Conservation (phyloP, 1,284 basidiomycete genomes). For the Malassezia japonica region DNA sequence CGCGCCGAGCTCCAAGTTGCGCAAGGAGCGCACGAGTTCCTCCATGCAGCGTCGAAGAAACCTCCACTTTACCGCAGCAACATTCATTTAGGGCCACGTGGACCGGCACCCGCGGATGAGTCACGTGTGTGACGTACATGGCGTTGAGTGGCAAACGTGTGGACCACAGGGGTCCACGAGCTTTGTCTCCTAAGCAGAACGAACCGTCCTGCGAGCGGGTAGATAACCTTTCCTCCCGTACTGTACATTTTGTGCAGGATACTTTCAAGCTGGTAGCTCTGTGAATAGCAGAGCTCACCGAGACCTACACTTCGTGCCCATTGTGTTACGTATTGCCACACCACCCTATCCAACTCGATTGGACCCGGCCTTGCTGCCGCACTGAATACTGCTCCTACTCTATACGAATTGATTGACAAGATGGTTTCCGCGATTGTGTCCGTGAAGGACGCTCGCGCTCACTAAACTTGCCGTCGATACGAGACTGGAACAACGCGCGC, state of each 20-base stretch:
- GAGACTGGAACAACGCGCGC: no score
- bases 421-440: neutral
- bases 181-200: no score
- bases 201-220: no score
- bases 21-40: conserved; percentile 37
- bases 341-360: no score
- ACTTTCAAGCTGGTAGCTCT: no score
- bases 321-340: no score
- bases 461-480: neutral
- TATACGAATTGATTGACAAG: neutral
- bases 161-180: no score
- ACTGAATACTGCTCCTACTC: neutral
- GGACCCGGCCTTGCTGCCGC: no score
- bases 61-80: neutral
- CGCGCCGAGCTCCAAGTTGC: conserved; percentile 30
- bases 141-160: neutral
- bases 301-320: no score
- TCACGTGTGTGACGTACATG: neutral
- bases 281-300: no score
- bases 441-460: neutral
- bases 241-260: no score
- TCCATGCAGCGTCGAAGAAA: conserved; percentile 26
- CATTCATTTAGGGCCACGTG: neutral
- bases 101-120: neutral
- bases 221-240: no score